Evolutionary conservation across 352 stramenopile species (phyloP).

Genomic region (Detonula confervacea): DNA sequence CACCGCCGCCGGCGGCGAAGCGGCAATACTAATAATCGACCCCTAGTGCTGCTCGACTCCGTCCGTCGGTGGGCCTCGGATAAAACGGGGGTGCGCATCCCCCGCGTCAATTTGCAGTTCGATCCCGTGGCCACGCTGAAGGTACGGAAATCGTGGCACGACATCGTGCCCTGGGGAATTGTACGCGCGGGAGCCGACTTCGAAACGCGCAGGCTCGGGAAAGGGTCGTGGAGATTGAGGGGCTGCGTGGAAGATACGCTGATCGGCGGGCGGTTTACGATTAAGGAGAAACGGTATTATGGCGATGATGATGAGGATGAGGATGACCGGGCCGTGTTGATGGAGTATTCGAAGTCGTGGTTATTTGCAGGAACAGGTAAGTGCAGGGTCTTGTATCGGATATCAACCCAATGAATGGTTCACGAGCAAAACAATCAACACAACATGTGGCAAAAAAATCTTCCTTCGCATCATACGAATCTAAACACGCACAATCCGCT

Average conservation of each 20-base stretch:
- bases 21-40: slow-evolving; percentile 21
- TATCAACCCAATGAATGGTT: background rate
- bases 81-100: slow-evolving; percentile 52
- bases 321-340: slow-evolving; percentile 26
- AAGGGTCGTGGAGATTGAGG: slow-evolving; percentile 40
- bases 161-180: slow-evolving; percentile 44
- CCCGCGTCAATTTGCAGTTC: slow-evolving; percentile 47
- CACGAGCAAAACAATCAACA: no score
- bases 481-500: no score
- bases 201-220: slow-evolving; percentile 44
- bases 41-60: slow-evolving; percentile 27
- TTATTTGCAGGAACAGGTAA: slow-evolving; percentile 42
- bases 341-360: slow-evolving; percentile 63
- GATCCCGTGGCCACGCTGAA: slow-evolving; percentile 54
- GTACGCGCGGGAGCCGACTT: slow-evolving; percentile 51
- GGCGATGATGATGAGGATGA: background rate
- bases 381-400: background rate
- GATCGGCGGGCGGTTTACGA: slow-evolving; percentile 44
- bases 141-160: slow-evolving; percentile 51
- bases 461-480: no score
- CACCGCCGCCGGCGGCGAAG: slow-evolving; percentile 19
- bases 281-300: slow-evolving; percentile 30
- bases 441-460: no score
- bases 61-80: slow-evolving; percentile 44
- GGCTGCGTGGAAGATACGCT: slow-evolving; percentile 56